A percentile compares a stretch with the other conserved stretches of the same genome.
phyloP scores from a whole-genome alignment of 768 basidiomycete genomes.

The Fomitopsis serialis region DNA sequence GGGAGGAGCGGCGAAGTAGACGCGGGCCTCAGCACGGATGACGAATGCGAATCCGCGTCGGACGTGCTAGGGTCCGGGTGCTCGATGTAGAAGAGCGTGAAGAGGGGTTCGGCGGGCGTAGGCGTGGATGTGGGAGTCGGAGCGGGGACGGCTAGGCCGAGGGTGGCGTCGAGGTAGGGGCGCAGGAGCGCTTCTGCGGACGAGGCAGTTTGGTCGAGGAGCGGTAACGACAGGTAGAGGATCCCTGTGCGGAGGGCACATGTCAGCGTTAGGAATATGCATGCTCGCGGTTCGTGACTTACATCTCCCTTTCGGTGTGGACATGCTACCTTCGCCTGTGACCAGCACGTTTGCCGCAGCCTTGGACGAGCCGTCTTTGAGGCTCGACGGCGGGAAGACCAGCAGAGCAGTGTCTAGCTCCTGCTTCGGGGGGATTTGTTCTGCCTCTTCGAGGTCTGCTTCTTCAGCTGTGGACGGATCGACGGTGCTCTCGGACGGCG shows the following conservation, averaged over 20 bases:
- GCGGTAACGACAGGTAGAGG: constrained; percentile 51
- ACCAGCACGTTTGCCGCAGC: constrained; percentile 54
- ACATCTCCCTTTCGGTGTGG: constrained; percentile 74
- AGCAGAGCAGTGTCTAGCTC: constrained; percentile 60
- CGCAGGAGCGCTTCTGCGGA: constrained; percentile 38
- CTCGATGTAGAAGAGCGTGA: constrained; percentile 54
- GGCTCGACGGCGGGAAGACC: constrained; percentile 67
- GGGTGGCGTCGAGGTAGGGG: constrained; percentile 53
- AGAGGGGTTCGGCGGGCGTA: constrained; percentile 33
- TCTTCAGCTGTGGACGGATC: constrained; percentile 17
- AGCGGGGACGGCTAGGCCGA: constrained; percentile 23
- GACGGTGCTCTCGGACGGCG: constrained; percentile 24
- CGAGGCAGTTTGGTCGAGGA: constrained; percentile 18
- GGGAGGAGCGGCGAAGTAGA: constrained; percentile 33
- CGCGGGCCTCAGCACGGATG: constrained; percentile 27
- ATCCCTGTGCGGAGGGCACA: constrained; percentile 38
- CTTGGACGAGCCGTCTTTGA: constrained; percentile 41
- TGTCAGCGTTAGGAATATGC: neutral
- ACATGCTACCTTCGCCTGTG: constrained; percentile 69
- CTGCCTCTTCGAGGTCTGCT: constrained; percentile 7
- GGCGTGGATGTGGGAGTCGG: neutral
- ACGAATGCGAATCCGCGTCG: too few species aligned
- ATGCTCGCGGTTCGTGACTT: constrained; percentile 20
- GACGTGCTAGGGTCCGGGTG: constrained; percentile 14
- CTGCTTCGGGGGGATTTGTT: neutral